phyloP scores from a whole-genome alignment of 108 stramenopile genomes.

The Nannochloropsis salina region DNA sequence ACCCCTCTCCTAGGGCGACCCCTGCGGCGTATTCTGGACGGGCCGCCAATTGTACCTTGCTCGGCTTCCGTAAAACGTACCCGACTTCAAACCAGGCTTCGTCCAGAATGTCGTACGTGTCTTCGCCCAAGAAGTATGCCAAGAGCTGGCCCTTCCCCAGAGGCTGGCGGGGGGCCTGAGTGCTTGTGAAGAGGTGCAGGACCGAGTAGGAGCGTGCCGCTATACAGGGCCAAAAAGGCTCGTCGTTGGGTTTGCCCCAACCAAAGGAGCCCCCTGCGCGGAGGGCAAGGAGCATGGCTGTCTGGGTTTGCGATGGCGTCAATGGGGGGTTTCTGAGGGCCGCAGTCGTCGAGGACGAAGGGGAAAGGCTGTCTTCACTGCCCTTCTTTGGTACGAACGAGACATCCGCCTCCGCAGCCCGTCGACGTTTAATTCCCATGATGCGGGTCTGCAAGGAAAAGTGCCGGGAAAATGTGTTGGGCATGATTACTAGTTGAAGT shows the following conservation, averaged over 20 bases:
- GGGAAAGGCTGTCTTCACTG: too few species aligned
- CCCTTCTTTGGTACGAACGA: too few species aligned
- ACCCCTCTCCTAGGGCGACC: neutral
- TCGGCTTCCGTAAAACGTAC: neutral
- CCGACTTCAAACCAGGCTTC: neutral
- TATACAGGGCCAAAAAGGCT: neutral
- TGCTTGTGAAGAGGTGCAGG: neutral
- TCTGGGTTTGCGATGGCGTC: constrained; percentile 7
- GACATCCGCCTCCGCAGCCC: too few species aligned
- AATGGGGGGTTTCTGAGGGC: neutral
- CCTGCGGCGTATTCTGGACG: constrained; percentile 15
- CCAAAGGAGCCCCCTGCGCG: neutral
- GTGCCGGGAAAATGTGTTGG: too few species aligned
- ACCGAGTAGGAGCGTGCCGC: neutral
- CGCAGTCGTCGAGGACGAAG: too few species aligned
- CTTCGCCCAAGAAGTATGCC: neutral
- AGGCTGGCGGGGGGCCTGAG: neutral
- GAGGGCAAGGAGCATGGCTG: neutral
- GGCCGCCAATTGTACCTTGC: neutral
- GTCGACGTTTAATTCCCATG: too few species aligned
- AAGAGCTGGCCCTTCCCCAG: neutral
- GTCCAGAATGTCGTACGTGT: neutral
- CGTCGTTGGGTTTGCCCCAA: neutral
- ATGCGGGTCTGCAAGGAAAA: too few species aligned
- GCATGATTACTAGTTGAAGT: too few species aligned